Conservation (phyloP, 2,329 filamentous ascomycete genomes). For the Verticillium isaacii region DNA sequence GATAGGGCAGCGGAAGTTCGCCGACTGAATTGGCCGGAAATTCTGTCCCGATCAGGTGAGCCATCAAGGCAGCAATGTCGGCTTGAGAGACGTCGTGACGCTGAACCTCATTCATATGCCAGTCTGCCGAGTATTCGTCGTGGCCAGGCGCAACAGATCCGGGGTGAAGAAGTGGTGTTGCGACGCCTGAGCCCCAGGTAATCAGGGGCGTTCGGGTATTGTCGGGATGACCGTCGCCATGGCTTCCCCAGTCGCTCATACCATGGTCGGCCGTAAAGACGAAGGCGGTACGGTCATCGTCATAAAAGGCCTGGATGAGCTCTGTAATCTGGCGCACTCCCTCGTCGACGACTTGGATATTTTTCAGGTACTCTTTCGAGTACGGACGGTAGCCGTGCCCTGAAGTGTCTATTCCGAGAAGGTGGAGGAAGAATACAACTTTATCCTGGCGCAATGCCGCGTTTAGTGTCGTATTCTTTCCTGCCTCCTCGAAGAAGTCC, state of each 20-base stretch:
- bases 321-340: slow-evolving; percentile 81
- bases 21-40: slow-evolving; percentile 97
- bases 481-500: slow-evolving; percentile 75
- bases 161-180: slow-evolving; percentile 59
- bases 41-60: slow-evolving; percentile 79
- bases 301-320: slow-evolving; percentile 81
- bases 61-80: slow-evolving; percentile 92
- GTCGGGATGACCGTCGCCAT: slow-evolving; percentile 94
- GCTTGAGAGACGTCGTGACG: slow-evolving; percentile 92
- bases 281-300: slow-evolving; percentile 80
- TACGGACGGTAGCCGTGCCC: slow-evolving; percentile 87
- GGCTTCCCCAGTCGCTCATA: slow-evolving; percentile 99
- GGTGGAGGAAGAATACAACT: slow-evolving; percentile 89
- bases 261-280: slow-evolving; percentile 97
- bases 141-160: slow-evolving; percentile 68
- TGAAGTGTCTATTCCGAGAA: slow-evolving; percentile 86
- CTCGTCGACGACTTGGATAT: slow-evolving; percentile 89
- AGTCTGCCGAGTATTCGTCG: slow-evolving; percentile 86
- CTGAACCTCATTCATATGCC: slow-evolving; percentile 74
- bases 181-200: slow-evolving; percentile 88
- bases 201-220: slow-evolving; percentile 94
- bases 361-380: slow-evolving; percentile 90
- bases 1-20: slow-evolving; percentile 78
- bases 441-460: slow-evolving; percentile 74
- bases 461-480: slow-evolving; percentile 70